phyloP scores from a whole-genome alignment of 2,329 filamentous ascomycete species.

The Nemania diffusa region DNA sequence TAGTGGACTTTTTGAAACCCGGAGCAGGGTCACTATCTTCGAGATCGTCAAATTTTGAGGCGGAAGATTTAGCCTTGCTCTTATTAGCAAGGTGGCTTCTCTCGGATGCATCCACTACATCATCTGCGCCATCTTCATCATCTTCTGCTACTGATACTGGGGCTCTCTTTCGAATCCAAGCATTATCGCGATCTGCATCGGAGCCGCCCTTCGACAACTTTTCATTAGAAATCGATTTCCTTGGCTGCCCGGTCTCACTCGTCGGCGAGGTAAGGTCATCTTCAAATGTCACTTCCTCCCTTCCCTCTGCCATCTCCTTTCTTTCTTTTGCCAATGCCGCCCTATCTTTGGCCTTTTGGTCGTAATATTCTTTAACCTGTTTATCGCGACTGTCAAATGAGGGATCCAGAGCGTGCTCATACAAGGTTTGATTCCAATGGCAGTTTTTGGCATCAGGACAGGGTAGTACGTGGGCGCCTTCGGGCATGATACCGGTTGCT shows the following conservation, averaged over 20 bases:
- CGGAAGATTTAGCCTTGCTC: constrained; percentile 3
- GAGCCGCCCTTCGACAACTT: constrained; percentile 8
- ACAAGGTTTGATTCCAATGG: constrained; percentile 63
- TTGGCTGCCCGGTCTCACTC: constrained; percentile 6
- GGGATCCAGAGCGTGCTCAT: constrained; percentile 62
- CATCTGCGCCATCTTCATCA: background rate
- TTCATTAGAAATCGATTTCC: constrained; percentile 25
- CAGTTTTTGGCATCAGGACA: constrained; percentile 62
- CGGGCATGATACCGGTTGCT: constrained; percentile 72
- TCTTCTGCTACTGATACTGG: constrained; percentile 30
- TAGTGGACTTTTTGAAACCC: constrained; percentile 18
- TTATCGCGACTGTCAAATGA: constrained; percentile 55
- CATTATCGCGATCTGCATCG: constrained; percentile 15
- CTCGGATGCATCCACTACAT: background rate
- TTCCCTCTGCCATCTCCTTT: constrained; percentile 1
- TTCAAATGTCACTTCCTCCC: constrained; percentile 33
- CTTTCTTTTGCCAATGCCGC: constrained; percentile 34
- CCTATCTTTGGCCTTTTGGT: constrained; percentile 51
- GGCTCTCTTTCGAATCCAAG: constrained; percentile 40
- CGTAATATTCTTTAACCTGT: constrained; percentile 45
- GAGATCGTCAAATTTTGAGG: constrained; percentile 5
- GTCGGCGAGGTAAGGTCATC: constrained; percentile 2
- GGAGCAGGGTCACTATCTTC: constrained; percentile 36
- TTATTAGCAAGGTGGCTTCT: constrained; percentile 3
- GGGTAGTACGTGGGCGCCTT: constrained; percentile 59